Base-by-base conservation (phyloP, 2,329 filamentous ascomycete species). In the Kalmusia sp. region DNA sequence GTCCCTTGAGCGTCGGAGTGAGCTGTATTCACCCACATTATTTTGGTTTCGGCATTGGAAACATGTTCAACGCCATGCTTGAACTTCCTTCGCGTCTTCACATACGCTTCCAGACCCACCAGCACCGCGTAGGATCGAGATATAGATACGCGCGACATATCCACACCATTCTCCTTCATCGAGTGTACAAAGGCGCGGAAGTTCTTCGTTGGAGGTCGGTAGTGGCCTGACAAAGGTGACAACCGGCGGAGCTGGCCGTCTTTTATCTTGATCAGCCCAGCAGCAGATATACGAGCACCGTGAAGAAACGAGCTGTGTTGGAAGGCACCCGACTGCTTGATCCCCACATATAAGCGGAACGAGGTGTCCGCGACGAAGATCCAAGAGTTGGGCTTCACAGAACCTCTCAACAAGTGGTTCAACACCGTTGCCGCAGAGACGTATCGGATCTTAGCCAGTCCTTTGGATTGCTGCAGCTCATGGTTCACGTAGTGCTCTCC, bases 271-370 rank as follows among this genome's bases (percentile, higher is more conserved):
- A 96, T 92, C 22, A 93, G 79, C 0, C 93, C 93, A 3, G 93
- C 93, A 0, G 92, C 88, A 0, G 87, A 86, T 47, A 96, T 92
- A 11, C 92, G 86, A 8, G 87, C 84, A 21, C 92, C 93, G 57
- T 93, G 90, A 1, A 96, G 80, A 66, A 97, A 96, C 0, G 91
- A 95, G 11, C 89, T 93, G 74, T 96, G 93, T 66, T 96, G 93
- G 67, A 97, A 97, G 4, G 90, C 87, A 9, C 93, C 93, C 3
- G 87, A 89, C 71, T 90, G 86, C 68, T 97, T 96, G 78, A 96
- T 95, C 41, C 92, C 92, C 28, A 96, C 86, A 71, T 96, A 96
- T 0, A 96, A 80, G 1, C 90, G 86, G 71, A 93, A 95, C 1
- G 85, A 88, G 1, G 91, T 93, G 74, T 96, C 92, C 21, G 90